These are phyloP conservation scores for Primulina huaijiensis DNA, from an alignment of 257 asterid species.

Conservation along the genomic window DNA sequence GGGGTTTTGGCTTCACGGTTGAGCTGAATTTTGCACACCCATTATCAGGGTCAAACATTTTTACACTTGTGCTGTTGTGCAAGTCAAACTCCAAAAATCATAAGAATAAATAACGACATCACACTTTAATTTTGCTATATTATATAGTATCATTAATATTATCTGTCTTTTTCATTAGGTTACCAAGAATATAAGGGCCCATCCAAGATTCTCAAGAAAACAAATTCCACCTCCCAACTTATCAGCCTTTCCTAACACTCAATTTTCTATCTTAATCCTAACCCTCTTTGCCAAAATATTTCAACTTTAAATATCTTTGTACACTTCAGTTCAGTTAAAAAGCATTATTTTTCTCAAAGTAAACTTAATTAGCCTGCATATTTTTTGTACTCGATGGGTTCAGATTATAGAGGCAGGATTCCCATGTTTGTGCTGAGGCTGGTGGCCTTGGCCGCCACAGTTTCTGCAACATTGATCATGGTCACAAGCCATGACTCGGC, in stretches of 20 bases:
- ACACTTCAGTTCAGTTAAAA: background rate
- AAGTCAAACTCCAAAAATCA: background rate
- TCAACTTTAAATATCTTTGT: constrained; percentile 7
- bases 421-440: constrained; percentile 62
- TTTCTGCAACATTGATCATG: constrained; percentile 56
- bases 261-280: constrained; percentile 21
- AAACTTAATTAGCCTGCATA: background rate
- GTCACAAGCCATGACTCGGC: constrained; percentile 63
- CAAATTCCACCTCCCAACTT: constrained; percentile 38
- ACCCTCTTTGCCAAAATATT: background rate
- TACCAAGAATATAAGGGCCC: constrained; percentile 46
- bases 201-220: constrained; percentile 26
- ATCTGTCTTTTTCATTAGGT: constrained; percentile 46
- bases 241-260: constrained; percentile 64
- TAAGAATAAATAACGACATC: background rate
- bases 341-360: too few species aligned
- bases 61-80: background rate
- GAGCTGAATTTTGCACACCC: background rate
- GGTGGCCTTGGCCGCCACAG: constrained; percentile 61
- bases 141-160: constrained; percentile 23
- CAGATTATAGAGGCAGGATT: constrained; percentile 36
- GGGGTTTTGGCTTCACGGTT: background rate
- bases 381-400: constrained; percentile 31
- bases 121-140: background rate
- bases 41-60: background rate